Evolutionary conservation across 495 filamentous ascomycete species (phyloP).

Genomic region (Talaromyces wortmannii): DNA sequence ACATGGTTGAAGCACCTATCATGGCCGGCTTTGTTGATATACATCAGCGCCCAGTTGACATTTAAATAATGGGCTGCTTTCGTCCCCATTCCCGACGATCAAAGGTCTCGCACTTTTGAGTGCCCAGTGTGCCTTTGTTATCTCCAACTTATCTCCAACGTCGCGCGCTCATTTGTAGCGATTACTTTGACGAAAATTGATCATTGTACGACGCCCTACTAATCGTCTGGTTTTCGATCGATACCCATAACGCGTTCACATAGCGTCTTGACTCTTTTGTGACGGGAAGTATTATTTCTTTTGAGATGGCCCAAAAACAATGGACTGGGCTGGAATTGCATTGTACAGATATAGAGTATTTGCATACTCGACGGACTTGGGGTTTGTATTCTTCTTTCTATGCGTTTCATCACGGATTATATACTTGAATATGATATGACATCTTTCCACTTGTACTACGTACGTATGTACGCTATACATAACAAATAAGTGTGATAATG

Average conservation of each 20-base stretch:
- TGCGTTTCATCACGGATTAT: neutral
- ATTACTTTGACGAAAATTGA: conserved; percentile 3
- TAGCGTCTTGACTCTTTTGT: conserved; percentile 8
- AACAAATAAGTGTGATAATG: too few relatives aligned
- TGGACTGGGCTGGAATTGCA: neutral
- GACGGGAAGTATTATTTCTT: neutral
- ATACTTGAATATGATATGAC: neutral
- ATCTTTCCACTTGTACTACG: neutral
- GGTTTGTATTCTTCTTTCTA: neutral
- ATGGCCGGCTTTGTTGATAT: neutral
- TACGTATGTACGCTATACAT: neutral
- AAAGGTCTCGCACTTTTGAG: neutral
- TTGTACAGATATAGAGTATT: conserved; percentile 2
- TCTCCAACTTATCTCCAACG: neutral
- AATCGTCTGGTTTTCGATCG: conserved; percentile 4
- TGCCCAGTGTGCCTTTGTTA: neutral
- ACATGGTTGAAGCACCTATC: conserved; percentile 23
- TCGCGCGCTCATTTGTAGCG: neutral
- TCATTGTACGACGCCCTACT: conserved; percentile 1
- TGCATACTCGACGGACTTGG: neutral
- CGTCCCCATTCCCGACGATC: neutral
- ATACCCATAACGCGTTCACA: conserved; percentile 5
- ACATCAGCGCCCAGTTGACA: neutral
- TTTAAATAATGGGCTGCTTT: neutral
- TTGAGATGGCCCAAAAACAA: neutral